phyloP scores from a whole-genome alignment of 805 yeast species.

The Maudiozyma bulderi region DNA sequence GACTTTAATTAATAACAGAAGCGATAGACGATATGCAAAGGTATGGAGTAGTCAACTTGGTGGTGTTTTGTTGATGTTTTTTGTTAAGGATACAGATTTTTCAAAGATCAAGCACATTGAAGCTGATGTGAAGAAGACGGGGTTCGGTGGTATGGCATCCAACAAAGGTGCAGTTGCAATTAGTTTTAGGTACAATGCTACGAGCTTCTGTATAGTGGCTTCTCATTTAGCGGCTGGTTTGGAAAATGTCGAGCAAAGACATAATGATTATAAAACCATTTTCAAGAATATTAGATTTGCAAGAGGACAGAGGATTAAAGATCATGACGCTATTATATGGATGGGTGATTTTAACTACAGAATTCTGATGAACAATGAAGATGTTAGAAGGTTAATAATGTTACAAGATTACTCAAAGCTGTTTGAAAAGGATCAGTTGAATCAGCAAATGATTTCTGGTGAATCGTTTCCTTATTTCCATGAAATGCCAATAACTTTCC shows the following conservation, averaged over 20 bases:
- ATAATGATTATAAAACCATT: constrained; percentile 75
- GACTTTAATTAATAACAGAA: constrained; percentile 34
- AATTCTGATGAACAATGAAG: constrained; percentile 59
- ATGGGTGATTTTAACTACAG: constrained; percentile 92
- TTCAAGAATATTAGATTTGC: constrained; percentile 58
- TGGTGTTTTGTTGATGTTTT: constrained; percentile 67
- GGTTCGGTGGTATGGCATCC: constrained; percentile 83
- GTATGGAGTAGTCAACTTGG: constrained; percentile 78
- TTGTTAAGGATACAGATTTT: constrained; percentile 45
- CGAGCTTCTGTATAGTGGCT: constrained; percentile 68
- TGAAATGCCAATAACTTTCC: constrained; percentile 70
- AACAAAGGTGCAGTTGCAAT: constrained; percentile 75
- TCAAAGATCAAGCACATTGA: constrained; percentile 51
- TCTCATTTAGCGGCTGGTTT: constrained; percentile 94
- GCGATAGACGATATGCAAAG: constrained; percentile 37
- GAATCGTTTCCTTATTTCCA: constrained; percentile 73
- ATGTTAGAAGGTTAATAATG: constrained; percentile 50
- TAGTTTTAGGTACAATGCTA: constrained; percentile 53
- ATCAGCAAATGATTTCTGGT: constrained; percentile 62
- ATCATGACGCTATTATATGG: constrained; percentile 81
- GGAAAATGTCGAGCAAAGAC: constrained; percentile 71
- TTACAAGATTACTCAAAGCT: constrained; percentile 40
- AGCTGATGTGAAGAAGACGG: constrained; percentile 77
- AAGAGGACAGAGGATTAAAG: constrained; percentile 47
- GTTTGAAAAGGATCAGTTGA: constrained; percentile 68